Conservation (phyloP, 2,329 filamentous ascomycete species). For the Emericellopsis cladophorae region DNA sequence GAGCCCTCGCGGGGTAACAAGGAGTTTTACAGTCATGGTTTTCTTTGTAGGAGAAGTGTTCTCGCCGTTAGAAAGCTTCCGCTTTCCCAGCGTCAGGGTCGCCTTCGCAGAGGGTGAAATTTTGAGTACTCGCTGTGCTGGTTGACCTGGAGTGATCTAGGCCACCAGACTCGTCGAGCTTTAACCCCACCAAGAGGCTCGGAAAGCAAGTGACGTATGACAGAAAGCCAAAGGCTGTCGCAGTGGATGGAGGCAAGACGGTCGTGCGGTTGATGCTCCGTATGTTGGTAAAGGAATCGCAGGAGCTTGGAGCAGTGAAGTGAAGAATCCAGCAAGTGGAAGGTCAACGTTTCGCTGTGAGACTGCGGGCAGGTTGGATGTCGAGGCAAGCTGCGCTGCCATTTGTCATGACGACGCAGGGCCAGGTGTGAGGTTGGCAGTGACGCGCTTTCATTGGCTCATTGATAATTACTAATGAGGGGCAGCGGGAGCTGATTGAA, state of each 20-base stretch:
- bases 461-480: too few species aligned
- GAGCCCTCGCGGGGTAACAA: not conserved
- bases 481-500: too few species aligned
- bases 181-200: constrained; percentile 16
- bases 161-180: constrained; percentile 17
- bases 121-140: constrained; percentile 12
- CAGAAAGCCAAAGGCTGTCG: not conserved
- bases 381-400: too few species aligned
- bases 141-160: constrained; percentile 13
- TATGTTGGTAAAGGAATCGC: too few species aligned
- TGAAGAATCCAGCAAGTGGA: too few species aligned
- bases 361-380: too few species aligned
- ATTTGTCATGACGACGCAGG: too few species aligned
- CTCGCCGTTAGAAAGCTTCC: constrained; percentile 52
- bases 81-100: constrained; percentile 49
- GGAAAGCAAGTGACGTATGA: not conserved
- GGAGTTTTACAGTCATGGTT: constrained; percentile 2
- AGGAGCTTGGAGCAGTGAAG: too few species aligned
- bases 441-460: too few species aligned
- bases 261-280: too few species aligned
- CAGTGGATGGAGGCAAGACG: not conserved
- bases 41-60: constrained; percentile 17
- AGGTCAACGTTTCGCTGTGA: too few species aligned
- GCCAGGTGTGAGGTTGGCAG: too few species aligned
- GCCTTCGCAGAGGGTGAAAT: constrained; percentile 16